Evolutionary conservation across 345 rosid genomes (phyloP).

Genomic region (Lepidium didymum): DNA sequence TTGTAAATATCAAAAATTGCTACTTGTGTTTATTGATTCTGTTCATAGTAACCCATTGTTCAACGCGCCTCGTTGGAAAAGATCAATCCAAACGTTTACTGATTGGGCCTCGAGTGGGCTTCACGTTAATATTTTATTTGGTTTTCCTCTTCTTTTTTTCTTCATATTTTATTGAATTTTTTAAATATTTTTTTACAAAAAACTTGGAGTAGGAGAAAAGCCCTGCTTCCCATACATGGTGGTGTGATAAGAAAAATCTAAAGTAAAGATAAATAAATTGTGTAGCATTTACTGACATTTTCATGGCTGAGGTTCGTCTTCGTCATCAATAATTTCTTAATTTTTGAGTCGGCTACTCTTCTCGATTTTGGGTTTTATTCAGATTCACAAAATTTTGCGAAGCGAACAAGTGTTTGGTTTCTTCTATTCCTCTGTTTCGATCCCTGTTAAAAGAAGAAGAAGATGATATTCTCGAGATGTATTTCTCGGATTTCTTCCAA

Average conservation of each 20-base stretch:
- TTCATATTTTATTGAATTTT: too few relatives aligned
- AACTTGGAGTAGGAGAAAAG: not conserved
- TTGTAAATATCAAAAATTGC: not conserved
- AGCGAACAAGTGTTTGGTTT: not conserved
- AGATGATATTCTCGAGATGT: constrained; percentile 28
- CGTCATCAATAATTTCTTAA: constrained; percentile 14
- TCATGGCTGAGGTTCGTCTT: constrained; percentile 32
- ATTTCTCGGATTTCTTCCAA: constrained; percentile 35
- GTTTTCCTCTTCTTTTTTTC: too few relatives aligned
- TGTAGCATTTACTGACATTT: not conserved
- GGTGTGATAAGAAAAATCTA: not conserved
- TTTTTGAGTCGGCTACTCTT: constrained; percentile 3
- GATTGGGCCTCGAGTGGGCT: not conserved
- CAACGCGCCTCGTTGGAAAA: not conserved
- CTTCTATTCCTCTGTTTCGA: constrained; percentile 3
- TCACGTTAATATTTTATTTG: too few relatives aligned
- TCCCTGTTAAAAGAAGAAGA: not conserved
- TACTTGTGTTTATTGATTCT: not conserved
- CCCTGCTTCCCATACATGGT: constrained; percentile 17
- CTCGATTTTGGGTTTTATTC: not conserved
- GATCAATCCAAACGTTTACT: too few relatives aligned
- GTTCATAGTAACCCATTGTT: constrained; percentile 1
- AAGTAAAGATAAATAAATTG: not conserved
- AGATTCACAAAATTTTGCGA: constrained; percentile 16
- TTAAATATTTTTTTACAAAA: too few relatives aligned